Base-by-base conservation (phyloP, 345 rosid species). In the Brassica rapa region DNA sequence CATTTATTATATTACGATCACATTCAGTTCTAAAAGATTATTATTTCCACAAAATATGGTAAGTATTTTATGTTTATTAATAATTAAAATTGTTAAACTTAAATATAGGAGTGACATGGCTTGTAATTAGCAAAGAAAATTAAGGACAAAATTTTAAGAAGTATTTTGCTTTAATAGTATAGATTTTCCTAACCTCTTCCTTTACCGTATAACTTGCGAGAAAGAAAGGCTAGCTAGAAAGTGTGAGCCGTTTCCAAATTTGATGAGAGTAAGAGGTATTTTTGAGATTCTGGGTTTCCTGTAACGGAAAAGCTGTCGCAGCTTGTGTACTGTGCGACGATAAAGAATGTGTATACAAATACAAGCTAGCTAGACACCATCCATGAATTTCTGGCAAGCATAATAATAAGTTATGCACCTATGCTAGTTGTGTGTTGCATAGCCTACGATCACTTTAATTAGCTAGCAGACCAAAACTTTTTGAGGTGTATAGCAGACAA, bases 231-330 rank as follows among this genome's bases (percentile, higher is more conserved):
- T 51, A 68, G 78, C 82, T 78, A 66, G 68, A 73, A 79, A 59
- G 74, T 66, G 62, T 11, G 19, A 68, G 75, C 74, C 70, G 65
- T 79, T 57, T 79, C 60, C 70, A 73, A 43, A 10, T 37, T 6
- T 25, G 55, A 73, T 51, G 75, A 61, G 56, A 61, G 59, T 61
- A 37, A 30, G 55, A 59, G 43, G 24, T 16, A 8, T 14, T 62
- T 70, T 21, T 16, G 29, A 80, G 79, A 69, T 74, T 74, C 60
- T 73, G 74, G 46, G 75, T 80, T 80, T 70, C 83, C 83, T 56
- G 57, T 80, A 80, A 80, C 70, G 76, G 83, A 75, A 75, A 80
- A 63, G 83, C 80, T 80, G 60, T 9, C 68, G 32, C 63, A 70
- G 29, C 14, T 66, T 75, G 27, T 75, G 63, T 70, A 67, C 24